Conservation (phyloP, 2,329 filamentous ascomycete genomes). For the Fusarium stilboides region DNA sequence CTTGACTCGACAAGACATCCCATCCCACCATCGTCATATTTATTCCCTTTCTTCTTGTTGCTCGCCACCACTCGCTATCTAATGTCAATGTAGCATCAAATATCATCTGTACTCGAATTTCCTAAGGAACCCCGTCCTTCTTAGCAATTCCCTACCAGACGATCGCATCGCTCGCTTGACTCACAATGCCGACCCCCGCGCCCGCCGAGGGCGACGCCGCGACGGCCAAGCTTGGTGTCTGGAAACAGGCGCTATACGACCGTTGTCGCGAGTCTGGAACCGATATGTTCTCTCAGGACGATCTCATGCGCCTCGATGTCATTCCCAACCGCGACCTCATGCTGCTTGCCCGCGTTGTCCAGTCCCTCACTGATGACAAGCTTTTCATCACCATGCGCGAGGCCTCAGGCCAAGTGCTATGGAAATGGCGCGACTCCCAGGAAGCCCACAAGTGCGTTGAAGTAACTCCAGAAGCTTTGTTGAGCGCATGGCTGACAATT, state of each 20-base stretch:
- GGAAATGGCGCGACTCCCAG: constrained; percentile 71
- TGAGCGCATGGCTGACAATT: constrained; percentile 30
- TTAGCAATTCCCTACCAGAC: not conserved
- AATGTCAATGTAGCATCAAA: constrained; percentile 50
- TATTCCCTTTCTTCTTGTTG: not conserved
- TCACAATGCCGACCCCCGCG: constrained; percentile 52
- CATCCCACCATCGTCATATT: constrained; percentile 32
- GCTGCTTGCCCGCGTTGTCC: constrained; percentile 69
- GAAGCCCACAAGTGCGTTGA: constrained; percentile 73
- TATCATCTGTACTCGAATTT: constrained; percentile 10
- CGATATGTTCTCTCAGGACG: constrained; percentile 70
- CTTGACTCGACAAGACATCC: constrained; percentile 19
- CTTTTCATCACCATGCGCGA: constrained; percentile 66
- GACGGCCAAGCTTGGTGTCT: constrained; percentile 62
- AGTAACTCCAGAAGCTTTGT: not conserved
- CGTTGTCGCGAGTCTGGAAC: constrained; percentile 66
- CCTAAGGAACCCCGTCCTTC: constrained; percentile 1
- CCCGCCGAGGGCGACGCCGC: constrained; percentile 53
- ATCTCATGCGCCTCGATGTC: constrained; percentile 70
- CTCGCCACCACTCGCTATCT: constrained; percentile 24
- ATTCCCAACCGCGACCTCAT: constrained; percentile 70
- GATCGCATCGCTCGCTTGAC: constrained; percentile 32
- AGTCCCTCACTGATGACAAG: constrained; percentile 72
- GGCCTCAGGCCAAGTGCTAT: constrained; percentile 60
- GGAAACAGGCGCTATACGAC: constrained; percentile 72